phyloP scores from a whole-genome alignment of 495 filamentous ascomycete genomes.

The Tuber borchii region DNA sequence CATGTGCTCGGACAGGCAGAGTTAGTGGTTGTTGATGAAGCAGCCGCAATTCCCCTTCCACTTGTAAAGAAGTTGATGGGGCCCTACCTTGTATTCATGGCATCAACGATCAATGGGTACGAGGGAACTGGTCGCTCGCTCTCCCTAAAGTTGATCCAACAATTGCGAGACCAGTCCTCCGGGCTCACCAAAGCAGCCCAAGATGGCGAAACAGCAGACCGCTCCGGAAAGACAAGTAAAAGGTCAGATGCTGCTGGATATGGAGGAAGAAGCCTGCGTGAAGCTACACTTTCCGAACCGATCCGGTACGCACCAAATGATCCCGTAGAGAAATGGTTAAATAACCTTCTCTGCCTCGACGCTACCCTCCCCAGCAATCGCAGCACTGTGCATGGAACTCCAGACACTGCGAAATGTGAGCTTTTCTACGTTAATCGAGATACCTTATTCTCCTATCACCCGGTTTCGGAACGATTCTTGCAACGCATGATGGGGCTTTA shows the following conservation, averaged over 20 bases:
- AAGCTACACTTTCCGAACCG: slow-evolving; percentile 86
- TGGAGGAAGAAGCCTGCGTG: slow-evolving; percentile 73
- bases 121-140: slow-evolving; percentile 94
- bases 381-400: slow-evolving; percentile 68
- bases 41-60: slow-evolving; percentile 90
- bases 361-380: slow-evolving; percentile 75
- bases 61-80: slow-evolving; percentile 91
- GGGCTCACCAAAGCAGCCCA: slow-evolving; percentile 51
- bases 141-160: slow-evolving; percentile 93
- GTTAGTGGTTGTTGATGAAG: slow-evolving; percentile 93
- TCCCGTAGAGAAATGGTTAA: slow-evolving; percentile 91
- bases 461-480: slow-evolving; percentile 90
- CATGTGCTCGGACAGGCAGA: slow-evolving; percentile 94
- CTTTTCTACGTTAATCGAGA: slow-evolving; percentile 91
- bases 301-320: slow-evolving; percentile 92
- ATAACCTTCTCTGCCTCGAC: slow-evolving; percentile 87
- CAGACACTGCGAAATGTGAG: slow-evolving; percentile 83
- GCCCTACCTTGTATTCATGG: slow-evolving; percentile 99
- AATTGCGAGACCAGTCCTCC: slow-evolving; percentile 86
- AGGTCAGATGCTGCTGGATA: slow-evolving; percentile 54
- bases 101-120: slow-evolving; percentile 97
- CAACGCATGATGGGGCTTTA: slow-evolving; percentile 98
- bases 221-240: slow-evolving; percentile 62
- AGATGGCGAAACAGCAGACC: slow-evolving; percentile 64
- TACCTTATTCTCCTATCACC: slow-evolving; percentile 95